Evolutionary conservation across 1,284 basidiomycete genomes (phyloP).

Genomic region (Marasmius oreades): DNA sequence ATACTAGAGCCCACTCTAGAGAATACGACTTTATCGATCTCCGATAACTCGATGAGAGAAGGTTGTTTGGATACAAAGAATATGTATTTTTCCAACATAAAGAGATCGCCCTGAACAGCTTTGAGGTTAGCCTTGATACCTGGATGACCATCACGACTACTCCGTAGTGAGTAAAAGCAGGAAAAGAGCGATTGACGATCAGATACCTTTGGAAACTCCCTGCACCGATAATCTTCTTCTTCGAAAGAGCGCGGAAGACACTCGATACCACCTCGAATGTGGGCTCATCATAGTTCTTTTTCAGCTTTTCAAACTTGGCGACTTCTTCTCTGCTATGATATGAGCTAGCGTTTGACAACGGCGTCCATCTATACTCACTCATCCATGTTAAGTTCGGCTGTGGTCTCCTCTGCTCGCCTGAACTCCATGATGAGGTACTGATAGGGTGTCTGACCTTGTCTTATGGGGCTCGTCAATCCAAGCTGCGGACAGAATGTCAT

Average conservation of each 20-base stretch:
- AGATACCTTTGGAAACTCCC: slow-evolving; percentile 80
- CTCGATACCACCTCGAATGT: slow-evolving; percentile 96
- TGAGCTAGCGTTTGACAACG: neutral
- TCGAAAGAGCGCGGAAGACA: slow-evolving; percentile 88
- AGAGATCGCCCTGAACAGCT: slow-evolving; percentile 95
- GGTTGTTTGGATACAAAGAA: slow-evolving; percentile 99
- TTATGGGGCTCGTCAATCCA: slow-evolving; percentile 87
- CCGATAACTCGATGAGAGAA: slow-evolving; percentile 86
- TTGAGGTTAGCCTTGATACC: slow-evolving; percentile 97
- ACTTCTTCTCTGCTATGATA: slow-evolving; percentile 58
- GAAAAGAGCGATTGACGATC: slow-evolving; percentile 2
- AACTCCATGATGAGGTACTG: slow-evolving; percentile 99
- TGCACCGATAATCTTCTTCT: slow-evolving; percentile 87
- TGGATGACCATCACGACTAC: slow-evolving; percentile 70
- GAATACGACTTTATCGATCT: slow-evolving; percentile 91
- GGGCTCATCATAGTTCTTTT: slow-evolving; percentile 90
- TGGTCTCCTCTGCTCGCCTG: slow-evolving; percentile 94
- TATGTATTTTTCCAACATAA: slow-evolving; percentile 96
- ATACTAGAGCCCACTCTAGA: slow-evolving; percentile 93
- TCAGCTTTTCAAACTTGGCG: slow-evolving; percentile 76
- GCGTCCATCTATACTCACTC: slow-evolving; percentile 57
- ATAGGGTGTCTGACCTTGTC: slow-evolving; percentile 98
- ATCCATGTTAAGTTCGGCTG: slow-evolving; percentile 90
- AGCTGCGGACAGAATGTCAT: slow-evolving; percentile 45
- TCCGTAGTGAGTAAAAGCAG: slow-evolving; percentile 1